Base-by-base conservation (phyloP, 257 asterid genomes). In the Capsicum rhomboideum region DNA sequence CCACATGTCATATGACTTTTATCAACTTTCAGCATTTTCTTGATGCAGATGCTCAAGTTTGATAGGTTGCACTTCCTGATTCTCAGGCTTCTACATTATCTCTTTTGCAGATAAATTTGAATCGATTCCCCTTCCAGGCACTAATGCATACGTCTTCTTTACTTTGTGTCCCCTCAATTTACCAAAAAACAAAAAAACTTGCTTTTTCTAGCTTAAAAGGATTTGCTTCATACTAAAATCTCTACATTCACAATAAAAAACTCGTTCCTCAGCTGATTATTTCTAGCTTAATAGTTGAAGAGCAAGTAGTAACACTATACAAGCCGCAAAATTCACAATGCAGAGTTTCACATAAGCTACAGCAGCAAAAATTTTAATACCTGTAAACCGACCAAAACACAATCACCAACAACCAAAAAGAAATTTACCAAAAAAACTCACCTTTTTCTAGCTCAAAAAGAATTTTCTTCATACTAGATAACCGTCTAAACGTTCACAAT, bases 371-470 rank as follows among this genome's bases (percentile, higher is more conserved):
- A 18, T 4, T 40, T 12, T 6, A 63, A 63, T 63, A 28, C 20
- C 20, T 14, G 10, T 63, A 63, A 61, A 12, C 40, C 40, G 2
- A 63, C 20, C 71, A 26, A 26, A 63, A 26, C 14, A 37, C 40
- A 26, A 37, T 26, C 91, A 67, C 75, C 85, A 59, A 86, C 84
- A 42, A 87, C 89, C 28, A 89, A 79, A 55, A 85, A 72, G 5
- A 85, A 13, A 34, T 34, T 34, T 34, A 34, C 40, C 4, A 5
- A 34, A 34, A 5, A 34, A 34, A 34, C 40, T 34, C 40, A 34
- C 40, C 4, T 34, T 34, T 34, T 34, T 2, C 40, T 2, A 34
- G 40, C 40, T 34, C 2, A 34, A 34, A 34, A 34, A 34, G 37
- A 34, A 34, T 34, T 34, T 34, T 34, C 40, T 34, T 34, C 40